These are phyloP conservation scores for Xylona heveae DNA, from an alignment of 495 filamentous ascomycete genomes.

Conservation along the genomic window DNA sequence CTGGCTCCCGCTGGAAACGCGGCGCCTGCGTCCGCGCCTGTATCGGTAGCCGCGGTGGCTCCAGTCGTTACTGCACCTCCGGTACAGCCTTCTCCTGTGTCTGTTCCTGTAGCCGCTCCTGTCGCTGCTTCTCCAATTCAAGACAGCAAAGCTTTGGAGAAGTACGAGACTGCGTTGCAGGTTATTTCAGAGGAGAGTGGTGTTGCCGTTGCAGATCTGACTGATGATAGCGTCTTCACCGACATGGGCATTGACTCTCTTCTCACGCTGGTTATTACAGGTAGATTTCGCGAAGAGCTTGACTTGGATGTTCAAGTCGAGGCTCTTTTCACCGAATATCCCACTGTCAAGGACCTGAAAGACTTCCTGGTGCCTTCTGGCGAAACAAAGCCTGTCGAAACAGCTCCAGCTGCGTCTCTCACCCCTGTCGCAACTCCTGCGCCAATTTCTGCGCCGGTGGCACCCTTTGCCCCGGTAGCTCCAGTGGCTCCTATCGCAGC, in stretches of 20 bases:
- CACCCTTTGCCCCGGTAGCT: not conserved
- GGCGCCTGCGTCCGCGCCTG: too few species aligned
- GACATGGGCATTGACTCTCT: conserved; percentile 6
- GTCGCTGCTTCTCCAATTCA: conserved; percentile 5
- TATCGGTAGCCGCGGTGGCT: too few species aligned
- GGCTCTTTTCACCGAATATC: conserved; percentile 2
- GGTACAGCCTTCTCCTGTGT: too few species aligned
- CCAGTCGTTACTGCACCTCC: too few species aligned
- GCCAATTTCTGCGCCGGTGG: not conserved
- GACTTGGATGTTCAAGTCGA: conserved; percentile 4
- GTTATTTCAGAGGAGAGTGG: conserved; percentile 3
- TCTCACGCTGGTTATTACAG: conserved; percentile 2
- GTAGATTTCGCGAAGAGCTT: conserved; percentile 4
- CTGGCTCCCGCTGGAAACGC: too few species aligned
- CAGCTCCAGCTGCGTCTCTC: not conserved
- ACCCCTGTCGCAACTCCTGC: not conserved
- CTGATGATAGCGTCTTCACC: conserved; percentile 3
- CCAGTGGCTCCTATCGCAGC: conserved; percentile 1
- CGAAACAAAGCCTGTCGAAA: not conserved
- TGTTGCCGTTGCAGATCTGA: conserved; percentile 1
- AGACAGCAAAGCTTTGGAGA: not conserved
- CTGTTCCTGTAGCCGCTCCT: too few species aligned
- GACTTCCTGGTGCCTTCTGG: conserved; percentile 2
- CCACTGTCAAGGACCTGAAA: conserved; percentile 5
- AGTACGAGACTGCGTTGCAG: not conserved